Base-by-base conservation (phyloP, 305 asterid genomes). In the Solanum hybrid region DNA sequence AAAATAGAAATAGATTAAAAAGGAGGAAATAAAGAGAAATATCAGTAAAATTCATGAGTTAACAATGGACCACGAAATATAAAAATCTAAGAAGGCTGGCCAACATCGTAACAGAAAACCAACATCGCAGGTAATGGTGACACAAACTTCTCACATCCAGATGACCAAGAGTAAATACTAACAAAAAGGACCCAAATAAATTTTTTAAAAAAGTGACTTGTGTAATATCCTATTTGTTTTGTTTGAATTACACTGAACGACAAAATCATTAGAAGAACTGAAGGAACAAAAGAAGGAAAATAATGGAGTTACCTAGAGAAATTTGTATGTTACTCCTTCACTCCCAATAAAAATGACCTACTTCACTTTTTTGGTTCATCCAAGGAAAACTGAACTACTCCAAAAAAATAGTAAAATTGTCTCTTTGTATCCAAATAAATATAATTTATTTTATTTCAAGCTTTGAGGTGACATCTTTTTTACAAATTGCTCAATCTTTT, bases 401-500 rank as follows among this genome's bases (percentile, higher is more conserved):
- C 66, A 27, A 37, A 38, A 79, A 79, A 79, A 10, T 22, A 40
- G 34, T 40, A 79, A 79, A 10, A n/a, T 79, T 79, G 32, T n/a
- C 56, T 79, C 60, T 79, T 22, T 12, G 20, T 11, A 79, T 36
- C 14, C 13, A n/a, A 36, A 79, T 38, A n/a, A n/a, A 79, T 79
- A 37, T 38, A 37, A 4, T 22, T 38, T 79, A 38, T 27, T 38
- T 37, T 79, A 79, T 79, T 79, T 38, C 35, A 79, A 79, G 64
- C 29, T 79, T 79, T 38, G 86, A 37, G 86, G 64, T 24, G 66
- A 14, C 85, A 79, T 27, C n/a, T 38, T 17, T 79, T 24, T 37
- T 79, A 79, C 86, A 24, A 79, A 38, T 38, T 79, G 64, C 6
- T 79, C 86, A 38, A 79, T 60, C 86, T 79, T 79, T 60, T 37